Evolutionary conservation across 345 rosid species (phyloP), one percentile per base, ranked within the genome.

Genomic region (Eutrema japonicum): DNA sequence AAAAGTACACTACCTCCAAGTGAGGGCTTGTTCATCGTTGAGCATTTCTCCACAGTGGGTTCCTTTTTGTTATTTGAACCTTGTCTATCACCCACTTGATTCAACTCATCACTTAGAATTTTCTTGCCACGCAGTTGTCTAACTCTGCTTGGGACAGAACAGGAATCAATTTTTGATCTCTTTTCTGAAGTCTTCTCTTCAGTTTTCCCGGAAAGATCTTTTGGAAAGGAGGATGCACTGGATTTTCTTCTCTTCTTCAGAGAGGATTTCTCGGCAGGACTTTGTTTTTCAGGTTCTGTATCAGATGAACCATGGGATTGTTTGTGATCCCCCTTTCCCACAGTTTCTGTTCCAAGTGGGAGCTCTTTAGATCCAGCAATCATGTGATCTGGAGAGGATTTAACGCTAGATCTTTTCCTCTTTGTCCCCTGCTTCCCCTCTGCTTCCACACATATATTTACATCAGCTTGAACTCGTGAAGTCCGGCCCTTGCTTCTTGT

Each of bases 101-200:
- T 66, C 55, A 82, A 49, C 64, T 64, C 75, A 52, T 59, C 83
- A 63, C 45, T 66, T 12, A 62, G 68, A 53, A 73, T 65, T 42
- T 41, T 75, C 70, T 51, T 63, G 47, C 62, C 54, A 54, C 47
- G 67, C 6, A 13, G 4, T 22, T 61, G 66, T 61, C 60, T 65
- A 59, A 57, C 38, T 16, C 69, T 37, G 70, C 71, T 76, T 29
- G 77, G 75, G 58, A 43, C 56, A 35, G 66, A 26, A 35, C 52
- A 33, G 50, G 83, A 77, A 45, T 61, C 71, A 68, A 32, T 58
- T 65, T 80, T 66, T 40, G 49, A 27, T 50, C 29, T 71, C 62
- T 33, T 64, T 58, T 48, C 68, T 43, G 64, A 42, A 64, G 68
- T 46, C 77, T 78, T 77, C 55, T 62, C 71, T 53, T 64, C 74